phyloP scores from a whole-genome alignment of 2,329 filamentous ascomycete species.

The Botryotinia globosa region DNA sequence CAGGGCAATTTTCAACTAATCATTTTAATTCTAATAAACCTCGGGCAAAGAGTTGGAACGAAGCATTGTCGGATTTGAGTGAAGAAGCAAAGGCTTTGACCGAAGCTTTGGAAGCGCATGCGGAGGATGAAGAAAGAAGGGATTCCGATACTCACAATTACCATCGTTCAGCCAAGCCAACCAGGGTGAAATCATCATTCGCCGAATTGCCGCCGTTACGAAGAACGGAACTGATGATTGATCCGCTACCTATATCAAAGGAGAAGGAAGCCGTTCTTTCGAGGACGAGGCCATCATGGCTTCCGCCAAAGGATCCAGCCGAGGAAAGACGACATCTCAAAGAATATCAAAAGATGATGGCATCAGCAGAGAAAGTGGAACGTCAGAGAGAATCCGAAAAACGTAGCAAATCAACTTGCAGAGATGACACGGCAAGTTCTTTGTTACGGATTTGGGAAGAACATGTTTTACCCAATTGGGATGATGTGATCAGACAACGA shows the following conservation, averaged over 20 bases:
- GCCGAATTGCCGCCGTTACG: slow-evolving; percentile 59
- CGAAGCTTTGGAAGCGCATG: slow-evolving; percentile 76
- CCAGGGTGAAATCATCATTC: slow-evolving; percentile 61
- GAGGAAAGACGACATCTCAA: slow-evolving; percentile 88
- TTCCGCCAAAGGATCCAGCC: slow-evolving; percentile 81
- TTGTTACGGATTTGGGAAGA: slow-evolving; percentile 69
- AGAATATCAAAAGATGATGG: slow-evolving; percentile 83
- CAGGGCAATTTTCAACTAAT: slow-evolving; percentile 60
- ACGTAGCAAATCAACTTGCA: slow-evolving; percentile 50
- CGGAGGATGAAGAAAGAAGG: slow-evolving; percentile 59
- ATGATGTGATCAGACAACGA: slow-evolving; percentile 64
- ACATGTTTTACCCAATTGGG: slow-evolving; percentile 74
- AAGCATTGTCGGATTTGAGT: slow-evolving; percentile 65
- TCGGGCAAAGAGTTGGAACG: slow-evolving; percentile 72
- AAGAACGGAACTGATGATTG: slow-evolving; percentile 73
- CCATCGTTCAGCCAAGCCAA: slow-evolving; percentile 44
- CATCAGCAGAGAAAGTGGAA: slow-evolving; percentile 56
- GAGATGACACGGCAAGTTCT: slow-evolving; percentile 54
- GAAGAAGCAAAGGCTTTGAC: slow-evolving; percentile 72
- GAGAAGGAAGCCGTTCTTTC: slow-evolving; percentile 84
- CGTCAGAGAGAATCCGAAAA: slow-evolving; percentile 55
- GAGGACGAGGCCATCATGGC: slow-evolving; percentile 77
- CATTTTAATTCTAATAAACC: slow-evolving; percentile 44
- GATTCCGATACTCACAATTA: slow-evolving; percentile 36
- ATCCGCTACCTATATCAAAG: slow-evolving; percentile 78